A percentile compares a stretch with the other conserved stretches of the same genome.
These are phyloP conservation scores for Boletus rufocinnamomeus DNA, from an alignment of 768 basidiomycete species.

Conservation along the genomic window DNA sequence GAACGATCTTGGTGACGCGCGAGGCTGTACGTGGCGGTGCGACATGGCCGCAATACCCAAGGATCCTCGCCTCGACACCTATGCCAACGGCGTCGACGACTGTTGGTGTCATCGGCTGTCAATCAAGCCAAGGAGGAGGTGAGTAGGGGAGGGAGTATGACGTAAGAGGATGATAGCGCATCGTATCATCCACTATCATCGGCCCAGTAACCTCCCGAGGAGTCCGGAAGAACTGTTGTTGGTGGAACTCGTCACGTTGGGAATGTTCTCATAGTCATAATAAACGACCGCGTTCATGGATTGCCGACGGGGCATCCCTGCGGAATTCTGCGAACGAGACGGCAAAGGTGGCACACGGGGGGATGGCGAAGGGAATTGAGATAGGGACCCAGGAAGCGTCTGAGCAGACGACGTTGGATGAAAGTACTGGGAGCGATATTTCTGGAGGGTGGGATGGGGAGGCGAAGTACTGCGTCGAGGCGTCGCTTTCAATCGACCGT, in stretches of 20 bases:
- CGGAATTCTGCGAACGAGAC: slow-evolving; percentile 4
- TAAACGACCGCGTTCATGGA: slow-evolving; percentile 13
- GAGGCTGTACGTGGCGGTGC: not conserved
- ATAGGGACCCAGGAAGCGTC: slow-evolving; percentile 23
- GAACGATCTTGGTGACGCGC: too few relatives aligned
- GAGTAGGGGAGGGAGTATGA: not conserved
- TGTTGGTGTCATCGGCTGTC: not conserved
- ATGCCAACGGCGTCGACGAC: not conserved
- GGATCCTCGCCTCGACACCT: not conserved
- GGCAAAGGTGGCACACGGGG: slow-evolving; percentile 1
- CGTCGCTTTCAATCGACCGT: slow-evolving; percentile 1
- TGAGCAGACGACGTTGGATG: slow-evolving; percentile 35
- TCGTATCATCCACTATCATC: slow-evolving; percentile 11
- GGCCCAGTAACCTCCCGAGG: slow-evolving; percentile 27
- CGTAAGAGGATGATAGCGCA: not conserved
- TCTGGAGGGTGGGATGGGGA: slow-evolving; percentile 15
- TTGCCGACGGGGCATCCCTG: slow-evolving; percentile 12
- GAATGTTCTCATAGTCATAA: not conserved
- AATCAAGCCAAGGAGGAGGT: not conserved
- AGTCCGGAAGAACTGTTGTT: slow-evolving; percentile 10
- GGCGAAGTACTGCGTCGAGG: slow-evolving; percentile 7
- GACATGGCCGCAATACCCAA: not conserved
- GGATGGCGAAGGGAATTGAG: not conserved
- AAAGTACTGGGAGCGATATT: slow-evolving; percentile 24
- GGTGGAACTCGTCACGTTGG: not conserved